These are phyloP conservation scores for Kazachstania bromeliacearum DNA, from an alignment of 805 yeast genomes.

Conservation along the genomic window DNA sequence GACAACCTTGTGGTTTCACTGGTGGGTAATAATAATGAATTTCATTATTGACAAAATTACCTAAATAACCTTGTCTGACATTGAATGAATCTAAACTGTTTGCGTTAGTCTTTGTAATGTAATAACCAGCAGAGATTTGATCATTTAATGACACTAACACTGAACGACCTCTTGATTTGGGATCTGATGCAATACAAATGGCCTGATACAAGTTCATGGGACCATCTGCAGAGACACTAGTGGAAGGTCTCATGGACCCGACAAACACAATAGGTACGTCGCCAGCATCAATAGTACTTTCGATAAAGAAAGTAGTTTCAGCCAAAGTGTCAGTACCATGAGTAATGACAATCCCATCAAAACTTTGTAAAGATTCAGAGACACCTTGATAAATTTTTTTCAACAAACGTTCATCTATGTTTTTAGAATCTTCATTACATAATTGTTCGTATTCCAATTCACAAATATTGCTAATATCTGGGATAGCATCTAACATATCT, in stretches of 20 bases:
- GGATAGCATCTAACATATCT: slow-evolving; percentile 44
- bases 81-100: slow-evolving; percentile 64
- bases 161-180: slow-evolving; percentile 46
- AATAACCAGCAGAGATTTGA: slow-evolving; percentile 59
- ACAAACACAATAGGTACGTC: slow-evolving; percentile 55
- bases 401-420: slow-evolving; percentile 40
- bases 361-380: slow-evolving; percentile 34
- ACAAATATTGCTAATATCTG: slow-evolving; percentile 46
- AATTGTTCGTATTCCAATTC: slow-evolving; percentile 54
- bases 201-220: slow-evolving; percentile 67
- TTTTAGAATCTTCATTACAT: slow-evolving; percentile 53
- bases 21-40: slow-evolving; percentile 59
- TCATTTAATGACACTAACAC: slow-evolving; percentile 58
- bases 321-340: slow-evolving; percentile 68
- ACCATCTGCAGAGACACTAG: slow-evolving; percentile 62
- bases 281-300: slow-evolving; percentile 36
- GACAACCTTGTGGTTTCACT: slow-evolving; percentile 44
- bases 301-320: slow-evolving; percentile 58
- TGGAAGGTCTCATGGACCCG: slow-evolving; percentile 69
- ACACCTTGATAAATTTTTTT: slow-evolving; percentile 39
- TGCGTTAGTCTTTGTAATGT: slow-evolving; percentile 61
- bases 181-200: slow-evolving; percentile 49
- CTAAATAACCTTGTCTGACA: slow-evolving; percentile 62
- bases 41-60: slow-evolving; percentile 58
- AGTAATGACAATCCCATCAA: slow-evolving; percentile 54